Base-by-base conservation (phyloP, 2,329 filamentous ascomycete genomes). In the Aspergillus sp. region DNA sequence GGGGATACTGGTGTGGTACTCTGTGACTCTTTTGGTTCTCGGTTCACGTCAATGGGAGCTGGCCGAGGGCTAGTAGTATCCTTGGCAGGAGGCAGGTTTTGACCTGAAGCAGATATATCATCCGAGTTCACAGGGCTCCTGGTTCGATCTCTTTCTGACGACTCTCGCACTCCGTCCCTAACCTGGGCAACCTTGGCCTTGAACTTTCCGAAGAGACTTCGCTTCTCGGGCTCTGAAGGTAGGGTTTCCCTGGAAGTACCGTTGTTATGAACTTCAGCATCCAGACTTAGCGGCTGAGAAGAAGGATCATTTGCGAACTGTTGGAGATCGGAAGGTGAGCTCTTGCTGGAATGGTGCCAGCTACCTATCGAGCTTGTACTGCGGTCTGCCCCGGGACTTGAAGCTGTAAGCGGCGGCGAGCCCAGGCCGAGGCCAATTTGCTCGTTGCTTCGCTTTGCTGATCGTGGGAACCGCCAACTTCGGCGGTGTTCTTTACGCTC, bases 331-430 rank as follows among this genome's bases (percentile, higher is more conserved):
- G 74, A 75, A 3, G 74, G 71, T 9, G 76, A 76, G 59, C 77
- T 80, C 58, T 79, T 77, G 58, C 75, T 71, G 6, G 75, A 77
- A 56, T 78, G 74, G 56, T 67, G 72, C 12, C 81, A 83, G 67
- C 88, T 91, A 17, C 85, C 85, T 48, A 91, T 78, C 0, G 89
- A 90, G 44, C 85, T 88, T 20, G 82, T 86, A 70, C 88, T 91
- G 59, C 82, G 79, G 64, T 87, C 86, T 2, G 87, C 87, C 55
- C 83, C 82, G 8, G 81, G 78, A 61, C 89, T 89, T 11, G 83
- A 80, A 12, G 86, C 87, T n/a, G 87, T 77, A 70, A 54, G 82
- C 75, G 53, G 82, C 71, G 58, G 79, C 70, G 62, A 83, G 56
- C 56, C 75, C 59, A 65, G 77, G 64, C 57, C 77, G 67, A 65